phyloP scores from a whole-genome alignment of 2,329 filamentous ascomycete genomes.

The Clarireedia paspali region DNA sequence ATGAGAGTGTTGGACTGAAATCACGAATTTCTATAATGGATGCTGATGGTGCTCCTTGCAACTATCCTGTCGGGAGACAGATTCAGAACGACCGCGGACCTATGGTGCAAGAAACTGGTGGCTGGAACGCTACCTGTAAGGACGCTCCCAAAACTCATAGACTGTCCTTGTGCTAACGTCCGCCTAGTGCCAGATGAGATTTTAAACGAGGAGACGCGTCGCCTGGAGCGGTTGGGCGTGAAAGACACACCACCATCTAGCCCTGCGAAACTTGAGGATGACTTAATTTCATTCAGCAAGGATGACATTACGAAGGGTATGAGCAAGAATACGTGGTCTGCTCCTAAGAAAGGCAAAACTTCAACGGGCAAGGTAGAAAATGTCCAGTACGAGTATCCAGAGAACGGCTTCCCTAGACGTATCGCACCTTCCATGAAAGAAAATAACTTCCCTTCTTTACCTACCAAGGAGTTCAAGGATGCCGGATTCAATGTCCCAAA shows the following conservation, averaged over 20 bases:
- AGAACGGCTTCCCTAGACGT: neutral
- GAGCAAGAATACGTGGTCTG: neutral
- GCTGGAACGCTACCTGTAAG: conserved; percentile 5
- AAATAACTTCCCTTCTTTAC: conserved; percentile 1
- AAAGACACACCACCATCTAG: neutral
- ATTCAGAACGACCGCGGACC: neutral
- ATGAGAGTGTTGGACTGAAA: neutral
- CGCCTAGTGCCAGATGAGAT: conserved; percentile 1
- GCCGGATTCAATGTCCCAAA: conserved; percentile 3
- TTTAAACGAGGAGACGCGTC: neutral
- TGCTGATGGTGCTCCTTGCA: neutral
- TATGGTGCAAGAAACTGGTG: neutral
- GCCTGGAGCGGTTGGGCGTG: neutral
- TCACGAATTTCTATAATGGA: neutral
- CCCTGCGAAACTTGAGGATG: conserved; percentile 6
- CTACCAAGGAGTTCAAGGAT: neutral
- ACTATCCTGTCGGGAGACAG: neutral
- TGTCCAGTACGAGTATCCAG: conserved; percentile 1
- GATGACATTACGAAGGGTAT: conserved; percentile 2
- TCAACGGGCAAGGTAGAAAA: neutral
- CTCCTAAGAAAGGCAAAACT: neutral
- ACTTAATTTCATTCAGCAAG: conserved; percentile 10
- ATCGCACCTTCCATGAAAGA: conserved; percentile 4
- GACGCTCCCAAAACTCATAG: too few relatives aligned
- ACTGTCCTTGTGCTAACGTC: neutral